Conservation (phyloP, 768 basidiomycete genomes). For the Favolaschia claudopus region DNA sequence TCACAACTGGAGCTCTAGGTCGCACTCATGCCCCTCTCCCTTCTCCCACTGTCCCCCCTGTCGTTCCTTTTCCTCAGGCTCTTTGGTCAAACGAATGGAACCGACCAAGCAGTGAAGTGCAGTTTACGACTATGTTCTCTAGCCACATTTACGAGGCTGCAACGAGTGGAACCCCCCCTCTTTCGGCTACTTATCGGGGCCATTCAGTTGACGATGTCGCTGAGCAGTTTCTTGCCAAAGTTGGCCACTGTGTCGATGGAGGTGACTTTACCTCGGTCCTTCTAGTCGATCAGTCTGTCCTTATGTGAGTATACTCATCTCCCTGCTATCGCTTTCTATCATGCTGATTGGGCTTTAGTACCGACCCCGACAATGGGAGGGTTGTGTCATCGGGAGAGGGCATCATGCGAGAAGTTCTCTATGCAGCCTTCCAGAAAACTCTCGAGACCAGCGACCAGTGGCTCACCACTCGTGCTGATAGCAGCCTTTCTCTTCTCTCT, state of each 20-base stretch:
- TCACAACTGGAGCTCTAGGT: too few species aligned
- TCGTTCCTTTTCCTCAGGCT: too few species aligned
- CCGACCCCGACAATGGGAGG: neutral
- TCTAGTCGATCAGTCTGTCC: neutral
- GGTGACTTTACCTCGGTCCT: slow-evolving; percentile 3
- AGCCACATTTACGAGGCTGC: slow-evolving; percentile 1
- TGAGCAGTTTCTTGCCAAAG: neutral
- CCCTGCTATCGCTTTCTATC: neutral
- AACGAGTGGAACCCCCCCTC: neutral
- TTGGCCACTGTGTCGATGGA: neutral
- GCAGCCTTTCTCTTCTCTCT: neutral
- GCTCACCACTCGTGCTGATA: neutral
- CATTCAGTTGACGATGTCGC: neutral
- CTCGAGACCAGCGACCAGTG: neutral
- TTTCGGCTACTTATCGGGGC: neutral
- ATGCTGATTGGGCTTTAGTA: neutral
- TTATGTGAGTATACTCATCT: neutral
- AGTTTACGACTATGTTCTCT: too few species aligned
- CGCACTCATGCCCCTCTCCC: too few species aligned
- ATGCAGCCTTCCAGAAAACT: neutral
- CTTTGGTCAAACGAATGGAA: too few species aligned
- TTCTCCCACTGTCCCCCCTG: too few species aligned
- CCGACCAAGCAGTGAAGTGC: too few species aligned
- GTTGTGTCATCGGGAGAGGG: neutral
- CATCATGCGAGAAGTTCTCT: neutral